phyloP scores from a whole-genome alignment of 352 stramenopile species.

The Pythium scleroteichum region DNA sequence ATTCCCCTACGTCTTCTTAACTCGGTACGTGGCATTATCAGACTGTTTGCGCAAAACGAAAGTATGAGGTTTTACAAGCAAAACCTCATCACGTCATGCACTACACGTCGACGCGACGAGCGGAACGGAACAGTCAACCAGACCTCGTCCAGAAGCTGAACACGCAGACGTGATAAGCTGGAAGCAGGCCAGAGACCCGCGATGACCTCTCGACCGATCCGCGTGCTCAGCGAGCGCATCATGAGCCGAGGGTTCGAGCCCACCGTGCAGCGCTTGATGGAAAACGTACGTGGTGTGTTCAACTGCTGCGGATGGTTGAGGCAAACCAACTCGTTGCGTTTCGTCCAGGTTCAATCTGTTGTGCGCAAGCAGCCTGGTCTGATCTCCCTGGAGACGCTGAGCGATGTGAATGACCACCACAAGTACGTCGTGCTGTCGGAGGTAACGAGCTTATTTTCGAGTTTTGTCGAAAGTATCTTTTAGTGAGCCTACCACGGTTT shows the following conservation, averaged over 20 bases:
- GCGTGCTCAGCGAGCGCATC: constrained; percentile 82
- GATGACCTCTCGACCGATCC: constrained; percentile 59
- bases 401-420: constrained; percentile 82
- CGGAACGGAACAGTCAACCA: neutral
- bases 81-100: neutral
- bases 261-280: constrained; percentile 77
- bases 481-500: neutral
- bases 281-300: constrained; percentile 46
- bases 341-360: constrained; percentile 64
- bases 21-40: too few relatives aligned
- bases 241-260: constrained; percentile 85
- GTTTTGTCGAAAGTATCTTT: constrained; percentile 1
- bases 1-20: too few relatives aligned
- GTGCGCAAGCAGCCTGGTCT: constrained; percentile 74
- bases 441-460: constrained; percentile 34
- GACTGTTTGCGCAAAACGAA: constrained; percentile 17
- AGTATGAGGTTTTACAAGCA: constrained; percentile 8
- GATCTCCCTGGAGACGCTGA: constrained; percentile 80
- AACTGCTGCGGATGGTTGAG: neutral
- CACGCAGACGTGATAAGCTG: neutral
- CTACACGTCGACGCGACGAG: neutral
- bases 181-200: neutral
- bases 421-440: constrained; percentile 88
- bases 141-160: too few relatives aligned
- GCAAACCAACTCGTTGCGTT: neutral